Conservation (phyloP, 2,329 filamentous ascomycete species). For the Pseudogymnoascus sp. region DNA sequence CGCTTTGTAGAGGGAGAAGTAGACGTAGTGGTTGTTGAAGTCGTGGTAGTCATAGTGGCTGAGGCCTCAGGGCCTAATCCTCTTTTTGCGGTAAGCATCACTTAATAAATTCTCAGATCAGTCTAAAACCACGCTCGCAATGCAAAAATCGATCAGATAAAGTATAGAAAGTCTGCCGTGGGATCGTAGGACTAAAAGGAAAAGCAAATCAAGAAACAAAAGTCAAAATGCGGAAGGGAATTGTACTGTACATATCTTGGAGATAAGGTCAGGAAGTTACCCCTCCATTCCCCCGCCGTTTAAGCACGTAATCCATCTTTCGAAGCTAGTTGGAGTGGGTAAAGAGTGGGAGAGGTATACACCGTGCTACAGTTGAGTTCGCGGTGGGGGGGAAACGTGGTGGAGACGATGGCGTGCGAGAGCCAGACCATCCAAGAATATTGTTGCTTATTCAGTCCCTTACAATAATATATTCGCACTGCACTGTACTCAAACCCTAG, state of each 20-base stretch:
- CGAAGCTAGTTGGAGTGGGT: neutral
- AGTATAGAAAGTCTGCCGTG: neutral
- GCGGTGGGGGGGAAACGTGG: neutral
- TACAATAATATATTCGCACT: neutral
- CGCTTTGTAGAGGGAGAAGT: neutral
- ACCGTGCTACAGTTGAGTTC: neutral
- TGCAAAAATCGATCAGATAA: neutral
- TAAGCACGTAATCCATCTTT: conserved; percentile 1
- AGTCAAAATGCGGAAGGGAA: neutral
- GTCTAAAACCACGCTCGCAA: neutral
- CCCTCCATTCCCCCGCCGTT: neutral
- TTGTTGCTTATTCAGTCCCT: neutral
- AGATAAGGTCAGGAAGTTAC: conserved; percentile 5
- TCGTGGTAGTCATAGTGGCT: neutral
- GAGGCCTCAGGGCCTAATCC: neutral
- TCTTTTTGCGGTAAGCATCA: neutral
- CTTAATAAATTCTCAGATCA: neutral
- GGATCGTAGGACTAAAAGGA: neutral
- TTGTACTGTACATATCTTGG: neutral
- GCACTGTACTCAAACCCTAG: neutral
- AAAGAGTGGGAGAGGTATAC: neutral
- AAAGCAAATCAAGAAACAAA: neutral
- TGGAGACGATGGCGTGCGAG: neutral
- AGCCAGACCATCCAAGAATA: neutral
- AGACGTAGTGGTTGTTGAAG: neutral